Evolutionary conservation across 768 basidiomycete species (phyloP).

Genomic region (Pleurotus salmoneostramineus): DNA sequence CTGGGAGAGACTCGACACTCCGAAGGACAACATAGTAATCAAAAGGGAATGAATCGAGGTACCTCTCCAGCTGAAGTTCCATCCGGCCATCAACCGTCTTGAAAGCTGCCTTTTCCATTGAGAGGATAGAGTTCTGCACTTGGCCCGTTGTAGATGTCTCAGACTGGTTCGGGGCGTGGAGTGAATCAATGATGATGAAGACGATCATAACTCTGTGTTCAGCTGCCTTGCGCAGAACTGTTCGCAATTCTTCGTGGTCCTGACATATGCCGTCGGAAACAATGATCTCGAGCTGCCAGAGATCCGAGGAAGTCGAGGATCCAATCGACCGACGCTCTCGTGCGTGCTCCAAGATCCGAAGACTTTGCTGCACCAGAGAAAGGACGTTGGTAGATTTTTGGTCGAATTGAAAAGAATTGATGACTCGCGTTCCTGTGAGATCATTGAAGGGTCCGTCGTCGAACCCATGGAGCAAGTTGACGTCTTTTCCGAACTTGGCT

Average conservation of each 20-base stretch:
- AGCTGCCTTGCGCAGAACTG: constrained; percentile 76
- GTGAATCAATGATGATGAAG: constrained; percentile 92
- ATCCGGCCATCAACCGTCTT: constrained; percentile 74
- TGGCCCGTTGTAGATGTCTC: not conserved
- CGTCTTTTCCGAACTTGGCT: constrained; percentile 83
- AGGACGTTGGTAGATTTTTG: constrained; percentile 89
- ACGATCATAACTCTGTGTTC: constrained; percentile 94
- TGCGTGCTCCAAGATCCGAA: constrained; percentile 71
- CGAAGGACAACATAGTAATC: constrained; percentile 95
- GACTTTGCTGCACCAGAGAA: constrained; percentile 74
- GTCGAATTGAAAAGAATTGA: constrained; percentile 84
- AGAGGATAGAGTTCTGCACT: constrained; percentile 74
- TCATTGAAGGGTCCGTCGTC: constrained; percentile 79
- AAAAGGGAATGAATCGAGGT: constrained; percentile 96
- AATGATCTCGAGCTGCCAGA: constrained; percentile 98
- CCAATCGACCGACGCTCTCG: constrained; percentile 59
- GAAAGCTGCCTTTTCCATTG: constrained; percentile 91
- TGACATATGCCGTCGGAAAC: constrained; percentile 99
- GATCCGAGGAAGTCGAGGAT: constrained; percentile 67
- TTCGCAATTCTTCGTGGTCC: constrained; percentile 83
- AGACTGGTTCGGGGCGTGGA: constrained; percentile 38
- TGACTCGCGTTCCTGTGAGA: constrained; percentile 72
- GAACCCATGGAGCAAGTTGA: constrained; percentile 89
- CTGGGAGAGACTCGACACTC: constrained; percentile 87
- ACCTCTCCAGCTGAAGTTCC: constrained; percentile 85